Base-by-base conservation (phyloP, 306 rosid genomes). In the Urtica urens region DNA sequence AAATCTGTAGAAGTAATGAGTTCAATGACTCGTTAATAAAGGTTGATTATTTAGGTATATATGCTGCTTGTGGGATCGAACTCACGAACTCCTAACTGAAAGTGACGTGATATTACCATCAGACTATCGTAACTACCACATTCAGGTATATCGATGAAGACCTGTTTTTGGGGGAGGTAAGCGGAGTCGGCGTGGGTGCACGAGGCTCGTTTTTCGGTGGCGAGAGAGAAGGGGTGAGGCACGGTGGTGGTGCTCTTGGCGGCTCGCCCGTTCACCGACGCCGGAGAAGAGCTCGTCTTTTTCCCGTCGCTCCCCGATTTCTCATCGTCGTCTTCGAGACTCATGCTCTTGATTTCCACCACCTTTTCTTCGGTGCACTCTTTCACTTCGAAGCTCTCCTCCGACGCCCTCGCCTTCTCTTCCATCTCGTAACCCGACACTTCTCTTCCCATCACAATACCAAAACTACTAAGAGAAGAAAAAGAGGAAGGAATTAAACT, bases 401-500 rank as follows among this genome's bases (percentile, higher is more conserved):
- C 80, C 2, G 79, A 58, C 58, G 70, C 54, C 68, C 65, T 76
- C 20, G 96, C 72, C 69, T 76, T 65, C 71, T 60, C 73, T 40
- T 74, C 83, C 59, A 50, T 59, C 66, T 24, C 66, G 26, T 67
- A 56, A 71, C 92, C 88, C 30, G 77, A 56, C 48, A 82, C 66
- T 78, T 92, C 99, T 64, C 87, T 82, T 55, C 96, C 96, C 96
- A 92, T 92, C 18, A 34, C 6, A 14, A 44, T 14, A n/a, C 11
- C 7, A 45, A 27, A 28, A 27, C 24, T 10, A 21, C 43, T 2
- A 48, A 23, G n/a, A 22, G 31, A 23, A 31, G 24, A 35, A 27
- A 46, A 34, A n/a, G 22, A n/a, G n/a, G n/a, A n/a, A n/a, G n/a
- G n/a, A n/a, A n/a, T n/a, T n/a, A n/a, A n/a, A n/a, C n/a, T n/a